Evolutionary conservation across 306 rosid species (phyloP).

Genomic region (Vigna radiata): DNA sequence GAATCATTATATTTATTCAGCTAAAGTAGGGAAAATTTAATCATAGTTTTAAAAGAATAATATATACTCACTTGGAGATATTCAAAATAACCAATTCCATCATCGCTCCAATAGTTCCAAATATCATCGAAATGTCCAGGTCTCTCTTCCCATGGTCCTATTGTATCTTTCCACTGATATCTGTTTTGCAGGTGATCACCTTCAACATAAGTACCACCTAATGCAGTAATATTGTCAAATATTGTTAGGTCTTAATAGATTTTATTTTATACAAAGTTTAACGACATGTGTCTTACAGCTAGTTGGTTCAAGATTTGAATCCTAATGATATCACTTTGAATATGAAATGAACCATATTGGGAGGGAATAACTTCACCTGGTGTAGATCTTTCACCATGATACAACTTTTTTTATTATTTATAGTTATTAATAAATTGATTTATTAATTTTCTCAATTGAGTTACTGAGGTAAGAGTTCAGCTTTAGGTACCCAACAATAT

Average conservation of each 20-base stretch:
- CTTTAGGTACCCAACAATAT: no score
- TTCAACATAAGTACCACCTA: conserved; percentile 89
- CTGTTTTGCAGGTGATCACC: conserved; percentile 55
- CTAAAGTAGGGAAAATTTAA: background rate
- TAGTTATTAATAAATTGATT: background rate
- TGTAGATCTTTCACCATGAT: no score
- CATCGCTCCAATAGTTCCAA: conserved; percentile 98
- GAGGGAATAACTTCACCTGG: no score
- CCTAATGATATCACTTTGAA: no score
- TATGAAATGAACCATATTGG: no score
- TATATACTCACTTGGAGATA: conserved; percentile 72
- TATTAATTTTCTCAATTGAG: background rate
- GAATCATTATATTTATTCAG: conserved; percentile 6
- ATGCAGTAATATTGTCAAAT: conserved; percentile 20
- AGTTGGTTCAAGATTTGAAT: no score
- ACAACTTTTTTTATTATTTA: background rate
- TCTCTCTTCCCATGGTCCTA: conserved; percentile 97
- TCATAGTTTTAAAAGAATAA: conserved; percentile 17
- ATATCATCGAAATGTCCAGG: conserved; percentile 96
- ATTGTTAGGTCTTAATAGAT: background rate
- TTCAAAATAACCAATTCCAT: conserved; percentile 89
- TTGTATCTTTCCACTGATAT: conserved; percentile 76
- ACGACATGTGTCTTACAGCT: no score
- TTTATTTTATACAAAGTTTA: background rate
- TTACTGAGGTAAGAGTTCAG: background rate